Base-by-base conservation (phyloP, 192 early-diverging fungal species). In the Coemansia sp. region DNA sequence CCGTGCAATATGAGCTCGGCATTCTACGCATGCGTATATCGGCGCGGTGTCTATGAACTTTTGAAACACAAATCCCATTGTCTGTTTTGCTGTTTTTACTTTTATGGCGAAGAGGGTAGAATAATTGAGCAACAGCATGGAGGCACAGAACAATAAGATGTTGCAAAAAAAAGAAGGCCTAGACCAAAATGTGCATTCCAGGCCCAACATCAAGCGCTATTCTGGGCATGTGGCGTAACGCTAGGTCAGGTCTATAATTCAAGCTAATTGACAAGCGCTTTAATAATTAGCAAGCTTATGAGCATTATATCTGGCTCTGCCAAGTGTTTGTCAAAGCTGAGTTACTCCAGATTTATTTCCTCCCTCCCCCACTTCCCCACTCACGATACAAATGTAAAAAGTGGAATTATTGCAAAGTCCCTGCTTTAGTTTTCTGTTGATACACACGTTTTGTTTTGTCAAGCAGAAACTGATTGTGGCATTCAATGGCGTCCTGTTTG, bases 41-140 rank as follows among this genome's bases (percentile, higher is more conserved):
- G 79, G 52, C 1, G 69, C 65, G 0, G 67, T 54, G 11, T 74
- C 72, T 2, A 80, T 60, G 50, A 69, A 80, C 38, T 80, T 60
- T 62, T 74, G 65, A 15, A 75, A 62, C 21, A 80, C 62, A 50
- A 74, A 50, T 8, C 78, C 78, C 78, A 80, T 80, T 63, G 29
- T 60, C 24, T 32, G 8, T 5, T 55, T 4, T 50, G 32, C 9
- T 35, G 32, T 29, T 49, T 21, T n/a, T 19, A 49, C 14, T 35
- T 35, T 35, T 8, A 35, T 35, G 32, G 7, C 32, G 32, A 35
- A 8, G 8, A 35, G 32, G 32, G 32, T 35, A 35, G 32, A 35
- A 35, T 35, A 35, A 35, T 35, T 35, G 7, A 35, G 32, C 32
- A 35, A 35, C 32, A 35, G 8, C 32, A 35, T 35, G 32, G 32